phyloP scores from a whole-genome alignment of 2,329 filamentous ascomycete genomes.

The Alternaria viburni region DNA sequence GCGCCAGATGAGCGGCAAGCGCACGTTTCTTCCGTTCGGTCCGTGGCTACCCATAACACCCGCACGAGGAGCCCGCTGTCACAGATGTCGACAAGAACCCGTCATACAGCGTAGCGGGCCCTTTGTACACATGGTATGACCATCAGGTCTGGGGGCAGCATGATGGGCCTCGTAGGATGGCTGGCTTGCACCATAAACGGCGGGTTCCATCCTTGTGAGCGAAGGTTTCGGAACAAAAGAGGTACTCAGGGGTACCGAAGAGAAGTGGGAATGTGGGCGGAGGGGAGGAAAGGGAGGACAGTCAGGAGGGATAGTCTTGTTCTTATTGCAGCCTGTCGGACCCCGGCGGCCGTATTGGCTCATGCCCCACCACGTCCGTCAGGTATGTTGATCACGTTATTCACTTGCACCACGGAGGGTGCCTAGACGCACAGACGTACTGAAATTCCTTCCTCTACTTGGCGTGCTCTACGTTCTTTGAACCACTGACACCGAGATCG shows the following conservation, averaged over 20 bases:
- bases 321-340: background rate
- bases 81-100: background rate
- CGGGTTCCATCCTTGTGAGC: background rate
- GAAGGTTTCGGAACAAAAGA: background rate
- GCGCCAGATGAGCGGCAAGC: background rate
- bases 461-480: background rate
- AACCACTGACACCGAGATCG: background rate
- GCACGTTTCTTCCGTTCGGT: background rate
- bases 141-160: background rate
- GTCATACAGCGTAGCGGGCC: background rate
- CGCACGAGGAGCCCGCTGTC: background rate
- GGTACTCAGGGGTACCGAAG: background rate
- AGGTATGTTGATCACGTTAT: background rate
- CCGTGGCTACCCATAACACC: background rate
- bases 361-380: background rate
- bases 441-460: background rate
- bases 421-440: background rate
- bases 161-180: background rate
- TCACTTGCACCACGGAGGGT: background rate
- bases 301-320: background rate
- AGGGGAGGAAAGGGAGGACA: background rate
- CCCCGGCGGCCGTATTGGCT: background rate
- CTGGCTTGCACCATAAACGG: background rate
- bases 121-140: background rate
- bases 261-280: background rate